Evolutionary conservation across 768 basidiomycete species (phyloP).

Genomic region (Rhodotorula graminis): DNA sequence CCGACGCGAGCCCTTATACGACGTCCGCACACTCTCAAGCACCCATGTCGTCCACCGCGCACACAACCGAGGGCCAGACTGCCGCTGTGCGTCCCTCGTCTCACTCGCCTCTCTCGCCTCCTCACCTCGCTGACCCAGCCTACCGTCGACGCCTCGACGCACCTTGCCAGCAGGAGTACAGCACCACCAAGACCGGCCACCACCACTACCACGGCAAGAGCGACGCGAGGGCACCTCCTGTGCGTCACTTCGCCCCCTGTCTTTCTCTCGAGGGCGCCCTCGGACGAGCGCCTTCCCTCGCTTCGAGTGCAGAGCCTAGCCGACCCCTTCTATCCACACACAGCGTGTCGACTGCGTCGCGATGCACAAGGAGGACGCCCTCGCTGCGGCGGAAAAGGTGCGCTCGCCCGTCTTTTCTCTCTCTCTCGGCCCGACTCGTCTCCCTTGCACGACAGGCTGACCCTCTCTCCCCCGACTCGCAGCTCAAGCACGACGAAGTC

Average conservation of each 20-base stretch:
- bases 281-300: too few species aligned
- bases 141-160: not conserved
- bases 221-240: not conserved
- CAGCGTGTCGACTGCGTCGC: not conserved
- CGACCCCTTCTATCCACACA: not conserved
- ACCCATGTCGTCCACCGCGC: not conserved
- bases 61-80: not conserved
- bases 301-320: too few species aligned
- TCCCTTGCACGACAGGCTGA: not conserved
- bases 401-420: not conserved
- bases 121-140: not conserved
- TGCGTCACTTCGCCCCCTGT: not conserved
- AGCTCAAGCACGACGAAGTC: conserved; percentile 1
- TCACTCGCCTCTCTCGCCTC: not conserved
- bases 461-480: not conserved
- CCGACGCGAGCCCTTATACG: too few species aligned
- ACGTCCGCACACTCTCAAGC: not conserved
- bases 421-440: not conserved
- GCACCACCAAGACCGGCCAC: not conserved
- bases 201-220: not conserved
- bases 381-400: not conserved
- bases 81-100: not conserved
- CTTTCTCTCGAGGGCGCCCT: too few species aligned
- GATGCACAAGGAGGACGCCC: not conserved
- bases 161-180: too few species aligned